These are phyloP conservation scores for Zopfochytrium polystomum DNA, from an alignment of 371 early-diverging fungal genomes.

Conservation along the genomic window DNA sequence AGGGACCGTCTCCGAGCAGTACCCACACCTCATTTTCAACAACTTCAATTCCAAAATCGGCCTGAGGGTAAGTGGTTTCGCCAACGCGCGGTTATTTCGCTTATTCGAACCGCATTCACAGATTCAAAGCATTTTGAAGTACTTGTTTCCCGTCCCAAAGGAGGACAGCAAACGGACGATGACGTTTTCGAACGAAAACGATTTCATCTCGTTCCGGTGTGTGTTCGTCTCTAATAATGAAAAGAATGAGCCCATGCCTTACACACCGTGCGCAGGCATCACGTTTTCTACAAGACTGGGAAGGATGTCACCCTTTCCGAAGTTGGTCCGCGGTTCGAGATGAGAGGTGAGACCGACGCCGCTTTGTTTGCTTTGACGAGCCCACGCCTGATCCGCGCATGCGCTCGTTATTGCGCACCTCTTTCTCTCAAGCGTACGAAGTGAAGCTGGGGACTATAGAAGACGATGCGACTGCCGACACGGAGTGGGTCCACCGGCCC, in stretches of 20 bases:
- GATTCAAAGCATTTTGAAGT: constrained; percentile 86
- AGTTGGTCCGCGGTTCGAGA: constrained; percentile 97
- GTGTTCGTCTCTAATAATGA: background rate
- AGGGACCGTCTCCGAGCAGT: constrained; percentile 94
- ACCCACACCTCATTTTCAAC: constrained; percentile 92
- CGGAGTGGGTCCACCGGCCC: constrained; percentile 95
- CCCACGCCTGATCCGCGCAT: constrained; percentile 20
- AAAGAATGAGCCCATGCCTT: background rate
- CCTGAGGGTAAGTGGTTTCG: too few species aligned
- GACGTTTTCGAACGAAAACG: constrained; percentile 94
- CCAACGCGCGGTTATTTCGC: too few species aligned
- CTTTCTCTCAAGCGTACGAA: constrained; percentile 69
- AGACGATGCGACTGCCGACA: constrained; percentile 85
- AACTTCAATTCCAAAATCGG: constrained; percentile 91
- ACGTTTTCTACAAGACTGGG: constrained; percentile 85
- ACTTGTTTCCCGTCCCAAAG: constrained; percentile 94
- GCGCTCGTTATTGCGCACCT: background rate
- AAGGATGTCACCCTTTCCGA: constrained; percentile 91
- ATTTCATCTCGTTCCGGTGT: constrained; percentile 93
- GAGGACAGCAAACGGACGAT: constrained; percentile 93
- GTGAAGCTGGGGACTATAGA: constrained; percentile 94
- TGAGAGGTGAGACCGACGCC: constrained; percentile 89
- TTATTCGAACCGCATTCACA: too few species aligned
- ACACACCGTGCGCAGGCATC: constrained; percentile 65
- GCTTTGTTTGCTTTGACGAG: too few species aligned